Evolutionary conservation across 371 early-diverging fungal species (phyloP).

Genomic region (Mortierella polycephala): DNA sequence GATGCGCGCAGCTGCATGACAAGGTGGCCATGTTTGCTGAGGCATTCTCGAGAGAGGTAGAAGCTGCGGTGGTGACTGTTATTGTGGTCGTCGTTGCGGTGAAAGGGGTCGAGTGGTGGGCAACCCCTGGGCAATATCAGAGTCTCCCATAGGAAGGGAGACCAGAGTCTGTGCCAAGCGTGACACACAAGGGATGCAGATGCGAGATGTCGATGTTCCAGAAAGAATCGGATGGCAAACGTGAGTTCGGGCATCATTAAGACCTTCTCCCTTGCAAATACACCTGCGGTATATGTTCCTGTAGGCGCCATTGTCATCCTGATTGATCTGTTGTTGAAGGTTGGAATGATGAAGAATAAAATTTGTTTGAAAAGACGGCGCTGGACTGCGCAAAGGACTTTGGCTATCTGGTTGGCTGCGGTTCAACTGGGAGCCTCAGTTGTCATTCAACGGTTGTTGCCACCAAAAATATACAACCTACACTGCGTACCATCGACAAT

Average conservation of each 20-base stretch:
- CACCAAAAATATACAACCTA: too few relatives aligned
- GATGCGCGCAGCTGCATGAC: constrained; percentile 16
- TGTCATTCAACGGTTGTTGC: too few relatives aligned
- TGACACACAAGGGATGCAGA: constrained; percentile 15
- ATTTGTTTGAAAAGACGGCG: too few relatives aligned
- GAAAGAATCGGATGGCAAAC: constrained; percentile 12
- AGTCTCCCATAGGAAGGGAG: constrained; percentile 25
- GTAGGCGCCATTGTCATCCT: not conserved
- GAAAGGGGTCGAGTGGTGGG: not conserved
- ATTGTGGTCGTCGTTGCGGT: not conserved
- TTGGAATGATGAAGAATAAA: too few relatives aligned
- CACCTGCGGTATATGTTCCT: not conserved
- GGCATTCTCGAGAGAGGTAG: constrained; percentile 11
- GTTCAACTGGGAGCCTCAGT: too few relatives aligned
- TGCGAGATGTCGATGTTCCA: constrained; percentile 15
- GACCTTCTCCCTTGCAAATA: not conserved
- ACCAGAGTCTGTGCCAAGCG: constrained; percentile 20
- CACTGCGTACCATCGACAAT: too few relatives aligned
- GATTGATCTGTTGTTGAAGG: too few relatives aligned
- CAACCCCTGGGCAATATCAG: constrained; percentile 10
- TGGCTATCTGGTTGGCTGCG: too few relatives aligned
- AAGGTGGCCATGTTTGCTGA: constrained; percentile 13
- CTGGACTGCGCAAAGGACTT: too few relatives aligned
- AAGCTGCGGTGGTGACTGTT: not conserved
- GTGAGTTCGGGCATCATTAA: constrained; percentile 25